phyloP scores from a whole-genome alignment of 2,329 filamentous ascomycete genomes.

The Leptographium flavum region DNA sequence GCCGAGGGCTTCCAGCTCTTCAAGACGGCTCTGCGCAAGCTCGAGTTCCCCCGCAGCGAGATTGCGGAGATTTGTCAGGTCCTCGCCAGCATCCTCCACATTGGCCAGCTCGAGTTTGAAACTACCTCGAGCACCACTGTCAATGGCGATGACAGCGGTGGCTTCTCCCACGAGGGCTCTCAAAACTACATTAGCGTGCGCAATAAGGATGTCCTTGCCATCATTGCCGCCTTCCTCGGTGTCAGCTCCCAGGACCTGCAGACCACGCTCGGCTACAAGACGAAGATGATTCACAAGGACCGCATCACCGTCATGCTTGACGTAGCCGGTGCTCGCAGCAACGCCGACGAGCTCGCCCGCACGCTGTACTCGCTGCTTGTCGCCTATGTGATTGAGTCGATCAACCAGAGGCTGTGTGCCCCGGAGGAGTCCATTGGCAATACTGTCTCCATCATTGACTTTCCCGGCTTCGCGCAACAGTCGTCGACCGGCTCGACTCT shows the following conservation, averaged over 20 bases:
- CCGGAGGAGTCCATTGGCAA: constrained; percentile 80
- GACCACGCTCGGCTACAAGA: constrained; percentile 84
- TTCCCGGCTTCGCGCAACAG: constrained; percentile 84
- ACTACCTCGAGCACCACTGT: constrained; percentile 66
- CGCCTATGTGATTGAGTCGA: constrained; percentile 81
- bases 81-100: constrained; percentile 85
- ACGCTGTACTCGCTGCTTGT: constrained; percentile 90
- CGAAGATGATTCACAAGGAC: constrained; percentile 89
- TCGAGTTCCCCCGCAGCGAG: constrained; percentile 85
- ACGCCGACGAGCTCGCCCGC: constrained; percentile 85
- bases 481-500: constrained; percentile 70
- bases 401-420: constrained; percentile 82
- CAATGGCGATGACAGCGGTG: constrained; percentile 79
- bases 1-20: constrained; percentile 92
- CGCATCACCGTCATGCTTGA: constrained; percentile 98
- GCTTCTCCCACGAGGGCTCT: constrained; percentile 88
- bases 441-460: constrained; percentile 89
- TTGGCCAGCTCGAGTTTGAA: constrained; percentile 90
- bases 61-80: constrained; percentile 97
- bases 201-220: constrained; percentile 79
- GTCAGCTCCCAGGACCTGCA: constrained; percentile 71
- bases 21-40: constrained; percentile 84
- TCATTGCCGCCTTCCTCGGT: constrained; percentile 88
- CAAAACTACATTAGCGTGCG: constrained; percentile 75
- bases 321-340: constrained; percentile 73